These are phyloP conservation scores for Macrolepiota fuliginosa DNA, from an alignment of 768 basidiomycete species.

Conservation along the genomic window DNA sequence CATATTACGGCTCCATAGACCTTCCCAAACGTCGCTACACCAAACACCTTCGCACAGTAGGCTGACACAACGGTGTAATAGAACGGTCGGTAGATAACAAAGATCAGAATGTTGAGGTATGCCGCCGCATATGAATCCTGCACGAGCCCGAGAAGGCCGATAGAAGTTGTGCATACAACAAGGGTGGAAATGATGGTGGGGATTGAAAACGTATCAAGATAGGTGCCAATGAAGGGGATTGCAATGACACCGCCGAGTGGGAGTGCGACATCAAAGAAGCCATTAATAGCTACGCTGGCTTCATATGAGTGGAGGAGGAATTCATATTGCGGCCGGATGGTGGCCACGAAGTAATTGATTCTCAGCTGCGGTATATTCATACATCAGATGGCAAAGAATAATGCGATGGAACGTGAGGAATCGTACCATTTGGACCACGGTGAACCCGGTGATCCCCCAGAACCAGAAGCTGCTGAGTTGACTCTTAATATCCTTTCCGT, in stretches of 20 bases:
- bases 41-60: conserved; percentile 4
- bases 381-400: not conserved
- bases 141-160: conserved; percentile 3
- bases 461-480: conserved; percentile 6
- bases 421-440: conserved; percentile 1
- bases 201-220: conserved; percentile 1
- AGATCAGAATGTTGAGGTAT: conserved; percentile 3
- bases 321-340: conserved; percentile 1
- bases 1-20: conserved; percentile 4
- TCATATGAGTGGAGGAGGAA: conserved; percentile 7
- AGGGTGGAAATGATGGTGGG: conserved; percentile 2
- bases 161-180: conserved; percentile 1
- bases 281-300: not conserved
- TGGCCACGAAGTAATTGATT: conserved; percentile 10
- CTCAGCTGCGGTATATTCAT: not conserved
- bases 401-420: not conserved
- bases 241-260: not conserved
- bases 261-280: not conserved
- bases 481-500: not conserved
- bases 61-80: conserved; percentile 6
- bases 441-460: conserved; percentile 2
- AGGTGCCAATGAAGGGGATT: conserved; percentile 8
- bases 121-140: not conserved
- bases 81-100: conserved; percentile 6
- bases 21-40: conserved; percentile 5